Conservation (phyloP, 2,329 filamentous ascomycete genomes). For the Cladosporium sp. region DNA sequence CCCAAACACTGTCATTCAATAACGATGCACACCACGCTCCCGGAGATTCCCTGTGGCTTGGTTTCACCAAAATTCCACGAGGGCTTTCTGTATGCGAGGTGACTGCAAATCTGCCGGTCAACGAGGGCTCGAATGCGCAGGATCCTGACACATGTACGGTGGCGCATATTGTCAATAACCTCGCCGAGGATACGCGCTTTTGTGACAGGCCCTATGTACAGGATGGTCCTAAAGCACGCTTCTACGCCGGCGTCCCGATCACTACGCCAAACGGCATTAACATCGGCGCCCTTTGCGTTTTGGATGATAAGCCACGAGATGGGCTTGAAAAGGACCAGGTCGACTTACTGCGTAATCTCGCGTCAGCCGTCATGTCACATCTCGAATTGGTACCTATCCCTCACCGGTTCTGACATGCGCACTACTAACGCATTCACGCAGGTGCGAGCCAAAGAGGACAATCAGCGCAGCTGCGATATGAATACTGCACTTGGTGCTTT, state of each 20-base stretch:
- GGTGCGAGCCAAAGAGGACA: slow-evolving; percentile 46
- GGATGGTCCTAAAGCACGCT: slow-evolving; percentile 31
- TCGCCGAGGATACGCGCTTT: slow-evolving; percentile 24
- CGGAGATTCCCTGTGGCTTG: slow-evolving; percentile 27
- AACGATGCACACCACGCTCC: slow-evolving; percentile 20
- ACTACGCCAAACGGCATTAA: slow-evolving; percentile 52
- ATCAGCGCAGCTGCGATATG: slow-evolving; percentile 50
- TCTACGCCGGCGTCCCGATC: slow-evolving; percentile 59
- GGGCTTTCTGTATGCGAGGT: slow-evolving; percentile 29
- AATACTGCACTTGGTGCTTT: slow-evolving; percentile 51
- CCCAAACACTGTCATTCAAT: slow-evolving; percentile 41
- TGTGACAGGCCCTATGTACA: slow-evolving; percentile 26
- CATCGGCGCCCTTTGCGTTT: slow-evolving; percentile 57
- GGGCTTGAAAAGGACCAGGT: slow-evolving; percentile 46
- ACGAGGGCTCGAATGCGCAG: slow-evolving; percentile 19
- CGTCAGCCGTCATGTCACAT: slow-evolving; percentile 56
- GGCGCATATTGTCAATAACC: slow-evolving; percentile 27
- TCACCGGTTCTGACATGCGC: neutral
- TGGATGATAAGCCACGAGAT: slow-evolving; percentile 52
- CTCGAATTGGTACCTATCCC: slow-evolving; percentile 45
- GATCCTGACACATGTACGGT: neutral
- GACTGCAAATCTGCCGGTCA: slow-evolving; percentile 22
- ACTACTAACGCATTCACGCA: neutral
- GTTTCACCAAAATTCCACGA: slow-evolving; percentile 26
- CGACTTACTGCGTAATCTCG: slow-evolving; percentile 54